Conservation (phyloP, 1,284 basidiomycete genomes). For the Thecaphora thlaspeos region DNA sequence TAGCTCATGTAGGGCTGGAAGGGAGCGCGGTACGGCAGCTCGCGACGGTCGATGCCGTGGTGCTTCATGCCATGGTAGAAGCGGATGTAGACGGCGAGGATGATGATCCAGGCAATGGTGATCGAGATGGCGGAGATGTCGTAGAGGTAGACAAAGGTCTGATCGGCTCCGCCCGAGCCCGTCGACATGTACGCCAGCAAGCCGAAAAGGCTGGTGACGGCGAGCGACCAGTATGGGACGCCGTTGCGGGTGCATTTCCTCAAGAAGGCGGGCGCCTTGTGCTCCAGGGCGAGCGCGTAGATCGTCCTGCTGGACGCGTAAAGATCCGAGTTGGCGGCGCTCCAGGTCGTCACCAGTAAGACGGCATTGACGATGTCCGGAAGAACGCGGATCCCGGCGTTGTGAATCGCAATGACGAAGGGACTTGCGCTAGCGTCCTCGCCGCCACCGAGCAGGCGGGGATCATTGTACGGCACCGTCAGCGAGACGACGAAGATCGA, state of each 20-base stretch:
- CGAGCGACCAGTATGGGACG: constrained; percentile 71
- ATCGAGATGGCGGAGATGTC: constrained; percentile 68
- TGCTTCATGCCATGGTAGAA: constrained; percentile 69
- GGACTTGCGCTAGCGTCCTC: constrained; percentile 68
- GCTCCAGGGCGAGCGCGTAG: constrained; percentile 72
- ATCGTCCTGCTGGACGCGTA: constrained; percentile 74
- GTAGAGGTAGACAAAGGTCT: constrained; percentile 66
- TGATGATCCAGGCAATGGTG: constrained; percentile 78
- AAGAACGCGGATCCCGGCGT: constrained; percentile 58
- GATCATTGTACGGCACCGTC: constrained; percentile 44
- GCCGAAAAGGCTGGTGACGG: constrained; percentile 69
- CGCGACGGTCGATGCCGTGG: constrained; percentile 65
- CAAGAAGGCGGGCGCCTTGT: constrained; percentile 76
- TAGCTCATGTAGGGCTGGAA: constrained; percentile 57
- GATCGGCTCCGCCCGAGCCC: constrained; percentile 58
- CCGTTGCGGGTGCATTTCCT: constrained; percentile 68
- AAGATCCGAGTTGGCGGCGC: constrained; percentile 77
- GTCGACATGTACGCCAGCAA: constrained; percentile 67
- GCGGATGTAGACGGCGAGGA: constrained; percentile 71
- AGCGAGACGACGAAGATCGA: constrained; percentile 59
- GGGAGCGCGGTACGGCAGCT: constrained; percentile 61
- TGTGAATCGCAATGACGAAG: constrained; percentile 59
- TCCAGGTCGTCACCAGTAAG: constrained; percentile 75
- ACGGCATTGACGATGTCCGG: constrained; percentile 68
- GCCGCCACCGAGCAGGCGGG: constrained; percentile 28